Conservation (phyloP, 2,329 filamentous ascomycete species). For the Aspergillus texensis region DNA sequence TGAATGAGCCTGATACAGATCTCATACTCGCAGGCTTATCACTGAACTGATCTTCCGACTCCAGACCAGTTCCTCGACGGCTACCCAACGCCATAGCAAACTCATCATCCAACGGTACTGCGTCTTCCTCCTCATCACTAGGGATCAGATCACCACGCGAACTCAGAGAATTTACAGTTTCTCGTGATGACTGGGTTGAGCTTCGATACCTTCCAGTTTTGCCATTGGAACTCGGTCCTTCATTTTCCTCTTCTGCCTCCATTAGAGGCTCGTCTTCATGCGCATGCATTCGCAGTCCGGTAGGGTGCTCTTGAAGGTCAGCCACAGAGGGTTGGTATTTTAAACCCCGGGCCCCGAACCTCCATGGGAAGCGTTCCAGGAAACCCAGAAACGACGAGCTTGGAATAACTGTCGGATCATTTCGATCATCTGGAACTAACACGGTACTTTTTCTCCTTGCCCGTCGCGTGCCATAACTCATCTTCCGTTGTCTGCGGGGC, state of each 20-base stretch:
- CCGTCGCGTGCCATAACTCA: slow-evolving; percentile 83
- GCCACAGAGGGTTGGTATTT: slow-evolving; percentile 90
- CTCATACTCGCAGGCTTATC: slow-evolving; percentile 54
- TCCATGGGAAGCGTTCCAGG: slow-evolving; percentile 79
- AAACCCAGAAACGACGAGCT: slow-evolving; percentile 85
- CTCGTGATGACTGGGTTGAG: slow-evolving; percentile 75
- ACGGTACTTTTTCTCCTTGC: slow-evolving; percentile 61
- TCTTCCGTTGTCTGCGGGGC: slow-evolving; percentile 73
- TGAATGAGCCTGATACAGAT: slow-evolving; percentile 51
- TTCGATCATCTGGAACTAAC: slow-evolving; percentile 52
- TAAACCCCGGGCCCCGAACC: slow-evolving; percentile 74
- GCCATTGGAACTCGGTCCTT: slow-evolving; percentile 19
- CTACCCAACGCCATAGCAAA: slow-evolving; percentile 78
- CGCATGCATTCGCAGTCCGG: slow-evolving; percentile 48
- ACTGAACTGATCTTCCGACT: slow-evolving; percentile 70
- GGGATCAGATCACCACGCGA: slow-evolving; percentile 89
- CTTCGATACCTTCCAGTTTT: slow-evolving; percentile 62
- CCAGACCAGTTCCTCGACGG: slow-evolving; percentile 62
- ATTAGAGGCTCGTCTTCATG: slow-evolving; percentile 73
- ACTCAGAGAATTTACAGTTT: slow-evolving; percentile 81
- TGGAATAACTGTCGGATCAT: slow-evolving; percentile 85
- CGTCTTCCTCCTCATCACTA: slow-evolving; percentile 91
- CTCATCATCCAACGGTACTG: slow-evolving; percentile 88
- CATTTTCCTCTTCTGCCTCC: slow-evolving; percentile 58
- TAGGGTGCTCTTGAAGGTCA: slow-evolving; percentile 84